phyloP scores from a whole-genome alignment of 345 rosid species.

The Conringia planisiliqua region DNA sequence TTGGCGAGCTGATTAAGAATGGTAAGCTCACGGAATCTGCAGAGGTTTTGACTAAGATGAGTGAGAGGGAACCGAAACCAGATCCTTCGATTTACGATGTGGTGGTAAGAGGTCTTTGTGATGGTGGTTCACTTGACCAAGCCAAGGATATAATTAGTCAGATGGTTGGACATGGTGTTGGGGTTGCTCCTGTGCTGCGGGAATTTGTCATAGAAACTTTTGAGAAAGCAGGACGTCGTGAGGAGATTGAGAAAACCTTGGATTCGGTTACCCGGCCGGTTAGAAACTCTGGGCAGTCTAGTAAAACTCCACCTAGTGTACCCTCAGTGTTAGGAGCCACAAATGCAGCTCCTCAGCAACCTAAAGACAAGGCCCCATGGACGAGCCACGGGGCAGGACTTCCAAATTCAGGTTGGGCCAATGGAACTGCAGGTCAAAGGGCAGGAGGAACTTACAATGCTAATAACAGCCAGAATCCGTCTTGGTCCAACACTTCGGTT shows the following conservation, averaged over 20 bases:
- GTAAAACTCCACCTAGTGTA: slow-evolving; percentile 24
- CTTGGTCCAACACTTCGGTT: slow-evolving; percentile 25
- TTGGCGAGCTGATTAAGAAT: slow-evolving; percentile 62
- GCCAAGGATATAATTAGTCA: slow-evolving; percentile 57
- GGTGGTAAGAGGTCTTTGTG: slow-evolving; percentile 77
- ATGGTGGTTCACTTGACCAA: slow-evolving; percentile 53
- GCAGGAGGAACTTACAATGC: slow-evolving; percentile 14
- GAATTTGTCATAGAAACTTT: slow-evolving; percentile 49
- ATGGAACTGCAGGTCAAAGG: slow-evolving; percentile 18
- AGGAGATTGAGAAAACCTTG: slow-evolving; percentile 64
- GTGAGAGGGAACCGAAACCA: slow-evolving; percentile 90
- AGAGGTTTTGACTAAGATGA: slow-evolving; percentile 73
- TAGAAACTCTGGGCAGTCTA: slow-evolving; percentile 24
- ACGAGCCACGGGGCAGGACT: slow-evolving; percentile 10
- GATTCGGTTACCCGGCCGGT: slow-evolving; percentile 47
- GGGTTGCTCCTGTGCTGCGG: slow-evolving; percentile 58
- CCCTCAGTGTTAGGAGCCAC: slow-evolving; percentile 11
- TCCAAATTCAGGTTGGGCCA: slow-evolving; percentile 34
- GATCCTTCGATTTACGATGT: slow-evolving; percentile 77
- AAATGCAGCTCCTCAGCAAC: slow-evolving; percentile 21
- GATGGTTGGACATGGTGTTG: slow-evolving; percentile 64
- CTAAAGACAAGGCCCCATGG: slow-evolving; percentile 19
- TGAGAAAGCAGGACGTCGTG: slow-evolving; percentile 51
- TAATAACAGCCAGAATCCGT: slow-evolving; percentile 23
- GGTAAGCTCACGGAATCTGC: slow-evolving; percentile 70